Conservation (phyloP, 305 asterid species). For the Fraxinus sp. region DNA sequence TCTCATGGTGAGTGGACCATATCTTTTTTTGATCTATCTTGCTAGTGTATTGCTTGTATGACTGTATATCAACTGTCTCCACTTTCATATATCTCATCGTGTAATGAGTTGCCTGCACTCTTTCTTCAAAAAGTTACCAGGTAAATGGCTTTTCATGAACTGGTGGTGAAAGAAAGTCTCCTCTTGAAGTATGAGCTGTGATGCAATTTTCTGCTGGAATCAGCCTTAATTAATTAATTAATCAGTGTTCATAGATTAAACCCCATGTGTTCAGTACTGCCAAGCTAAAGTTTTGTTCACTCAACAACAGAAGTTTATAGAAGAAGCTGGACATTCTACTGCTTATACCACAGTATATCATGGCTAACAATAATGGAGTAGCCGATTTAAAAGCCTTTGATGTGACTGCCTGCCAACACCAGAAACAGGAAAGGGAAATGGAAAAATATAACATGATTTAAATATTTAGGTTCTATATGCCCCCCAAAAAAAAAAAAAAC, state of each 20-base stretch:
- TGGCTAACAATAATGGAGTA: neutral
- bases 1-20: constrained; percentile 89
- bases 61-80: neutral
- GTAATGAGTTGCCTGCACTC: neutral
- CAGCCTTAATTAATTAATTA: neutral
- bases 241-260: neutral
- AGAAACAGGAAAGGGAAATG: neutral
- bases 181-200: neutral
- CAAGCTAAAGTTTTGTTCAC: neutral
- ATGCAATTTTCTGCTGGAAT: constrained; percentile 13
- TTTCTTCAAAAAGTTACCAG: neutral
- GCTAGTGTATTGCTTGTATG: neutral
- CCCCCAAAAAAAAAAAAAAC: neutral
- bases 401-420: neutral
- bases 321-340: neutral
- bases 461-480: neutral
- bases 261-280: neutral
- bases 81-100: neutral
- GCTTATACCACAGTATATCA: neutral
- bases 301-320: neutral
- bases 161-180: neutral
- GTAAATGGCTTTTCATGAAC: neutral
- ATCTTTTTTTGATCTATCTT: neutral
- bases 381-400: neutral
- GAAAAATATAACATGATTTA: neutral